phyloP scores from a whole-genome alignment of 192 early-diverging fungal species.

The Entomortierella parvispora region DNA sequence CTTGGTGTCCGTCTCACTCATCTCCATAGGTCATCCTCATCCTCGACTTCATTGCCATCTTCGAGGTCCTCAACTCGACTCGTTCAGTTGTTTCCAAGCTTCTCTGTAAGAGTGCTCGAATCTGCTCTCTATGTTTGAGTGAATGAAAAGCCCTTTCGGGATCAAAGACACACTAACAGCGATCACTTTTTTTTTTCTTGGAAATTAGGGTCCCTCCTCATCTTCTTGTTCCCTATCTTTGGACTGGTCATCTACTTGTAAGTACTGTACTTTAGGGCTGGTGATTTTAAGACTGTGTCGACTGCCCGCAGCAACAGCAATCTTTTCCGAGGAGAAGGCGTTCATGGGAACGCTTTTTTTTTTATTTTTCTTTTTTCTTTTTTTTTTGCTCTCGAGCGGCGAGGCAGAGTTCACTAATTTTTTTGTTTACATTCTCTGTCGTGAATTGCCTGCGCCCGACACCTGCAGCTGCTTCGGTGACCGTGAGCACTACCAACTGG shows the following conservation, averaged over 20 bases:
- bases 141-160: neutral
- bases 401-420: too few relatives aligned
- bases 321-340: neutral
- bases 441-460: neutral
- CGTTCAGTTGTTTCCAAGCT: constrained; percentile 58
- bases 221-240: constrained; percentile 70
- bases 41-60: constrained; percentile 67
- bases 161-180: neutral
- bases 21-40: constrained; percentile 56
- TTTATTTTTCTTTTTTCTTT: constrained; percentile 1
- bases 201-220: constrained; percentile 62
- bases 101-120: constrained; percentile 30
- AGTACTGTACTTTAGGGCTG: constrained; percentile 44
- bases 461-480: constrained; percentile 18
- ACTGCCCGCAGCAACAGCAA: too few relatives aligned
- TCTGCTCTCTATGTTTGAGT: neutral
- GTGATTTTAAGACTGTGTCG: neutral
- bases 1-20: neutral
- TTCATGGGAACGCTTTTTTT: neutral
- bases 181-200: neutral
- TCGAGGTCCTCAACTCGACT: constrained; percentile 64
- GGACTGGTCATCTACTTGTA: constrained; percentile 71
- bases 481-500: constrained; percentile 19
- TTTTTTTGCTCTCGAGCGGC: too few relatives aligned
- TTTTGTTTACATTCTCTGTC: neutral